Base-by-base conservation (phyloP, 495 filamentous ascomycete species). In the Mytilinidion resinicola region DNA sequence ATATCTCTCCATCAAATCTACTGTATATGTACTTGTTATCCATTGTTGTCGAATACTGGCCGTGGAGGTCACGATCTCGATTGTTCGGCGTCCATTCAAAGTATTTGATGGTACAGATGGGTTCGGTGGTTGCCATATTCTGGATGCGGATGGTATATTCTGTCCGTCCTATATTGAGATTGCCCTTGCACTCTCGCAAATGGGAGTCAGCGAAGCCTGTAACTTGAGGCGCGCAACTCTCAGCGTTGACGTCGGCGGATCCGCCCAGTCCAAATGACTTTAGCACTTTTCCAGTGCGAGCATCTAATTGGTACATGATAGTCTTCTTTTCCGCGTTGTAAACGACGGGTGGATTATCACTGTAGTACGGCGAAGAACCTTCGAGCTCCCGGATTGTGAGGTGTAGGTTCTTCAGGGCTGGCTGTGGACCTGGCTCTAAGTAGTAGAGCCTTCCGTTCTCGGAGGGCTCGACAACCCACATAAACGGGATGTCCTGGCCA, bases 381-480 rank as follows among this genome's bases (percentile, higher is more conserved):
- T 90, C 88, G 56, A 96, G 69, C 57, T 87, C 78, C 74, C 91
- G 93, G 69, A 96, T 89, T 0, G 90, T 88, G 60, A 86, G 71
- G 38, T 80, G 84, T 33, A 89, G 70, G 61, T 80, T 82, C 70
- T 87, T 78, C 51, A 85, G 64, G 11, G 80, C 82, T 33, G 86
- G 73, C 17, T 81, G 71, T 0, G 77, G 77, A 4, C 77, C 81
- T 9, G 82, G 88, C 35, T 81, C 82, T 77, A 92, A 95, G 20
- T 95, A 82, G 61, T 93, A 96, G n/a, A 98, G 78, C 66, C 81
- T 84, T 1, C 93, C 93, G 71, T 95, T 87, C 57, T 85, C 81
- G 53, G 83, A 93, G 9, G 93, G 93, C 69, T 97, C 95, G 48
- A 98, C 89, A 49, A 96, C 90, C 93, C 93, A 98, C n/a, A 95